Conservation (phyloP, 805 yeast genomes). For the Ogataea trehalophila region DNA sequence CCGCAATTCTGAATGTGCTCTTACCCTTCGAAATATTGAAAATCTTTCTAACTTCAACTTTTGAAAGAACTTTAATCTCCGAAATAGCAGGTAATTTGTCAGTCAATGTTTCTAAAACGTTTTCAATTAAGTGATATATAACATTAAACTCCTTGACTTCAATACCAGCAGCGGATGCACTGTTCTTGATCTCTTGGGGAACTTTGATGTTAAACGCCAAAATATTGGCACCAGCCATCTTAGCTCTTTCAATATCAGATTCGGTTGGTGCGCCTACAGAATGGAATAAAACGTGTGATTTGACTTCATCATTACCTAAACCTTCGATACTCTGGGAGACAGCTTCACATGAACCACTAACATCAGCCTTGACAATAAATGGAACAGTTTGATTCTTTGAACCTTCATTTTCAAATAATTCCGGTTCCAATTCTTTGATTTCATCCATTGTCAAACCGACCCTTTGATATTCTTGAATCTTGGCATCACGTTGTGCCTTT, state of each 20-base stretch:
- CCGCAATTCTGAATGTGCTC: slow-evolving; percentile 66
- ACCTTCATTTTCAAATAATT: slow-evolving; percentile 29
- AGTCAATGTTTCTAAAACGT: slow-evolving; percentile 63
- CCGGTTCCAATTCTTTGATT: slow-evolving; percentile 32
- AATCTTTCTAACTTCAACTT: slow-evolving; percentile 62
- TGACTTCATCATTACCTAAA: slow-evolving; percentile 85
- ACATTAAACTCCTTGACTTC: slow-evolving; percentile 63
- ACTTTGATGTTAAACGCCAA: slow-evolving; percentile 72
- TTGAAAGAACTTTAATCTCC: slow-evolving; percentile 62
- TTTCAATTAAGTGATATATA: slow-evolving; percentile 84
- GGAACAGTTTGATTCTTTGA: slow-evolving; percentile 35
- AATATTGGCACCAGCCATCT: slow-evolving; percentile 65
- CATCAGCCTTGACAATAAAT: slow-evolving; percentile 85
- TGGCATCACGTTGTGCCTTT: slow-evolving; percentile 47
- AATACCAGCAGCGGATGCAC: slow-evolving; percentile 57
- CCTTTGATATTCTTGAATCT: slow-evolving; percentile 50
- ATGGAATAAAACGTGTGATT: slow-evolving; percentile 59
- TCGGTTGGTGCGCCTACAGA: slow-evolving; percentile 78
- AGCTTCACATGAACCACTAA: slow-evolving; percentile 93
- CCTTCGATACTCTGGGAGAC: slow-evolving; percentile 73
- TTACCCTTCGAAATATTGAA: slow-evolving; percentile 65
- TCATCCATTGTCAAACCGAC: slow-evolving; percentile 57
- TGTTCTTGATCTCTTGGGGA: slow-evolving; percentile 55
- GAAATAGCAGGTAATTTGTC: slow-evolving; percentile 57
- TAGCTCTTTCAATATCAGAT: slow-evolving; percentile 62